Evolutionary conservation across 306 rosid species (phyloP).

Genomic region (Elaeagnus macrophylla): DNA sequence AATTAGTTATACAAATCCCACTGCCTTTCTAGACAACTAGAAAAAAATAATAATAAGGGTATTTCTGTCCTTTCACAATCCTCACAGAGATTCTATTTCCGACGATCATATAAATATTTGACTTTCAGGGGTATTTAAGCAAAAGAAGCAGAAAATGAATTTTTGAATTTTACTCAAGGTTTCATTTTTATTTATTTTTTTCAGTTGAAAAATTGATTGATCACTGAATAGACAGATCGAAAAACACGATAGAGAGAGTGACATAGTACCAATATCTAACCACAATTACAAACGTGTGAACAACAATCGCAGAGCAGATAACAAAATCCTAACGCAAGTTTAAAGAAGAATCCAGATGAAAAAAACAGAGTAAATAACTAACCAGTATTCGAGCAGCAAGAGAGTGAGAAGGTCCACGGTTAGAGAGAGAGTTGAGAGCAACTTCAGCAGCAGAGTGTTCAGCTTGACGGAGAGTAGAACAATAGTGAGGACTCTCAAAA

Average conservation of each 20-base stretch:
- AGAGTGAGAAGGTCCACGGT: slow-evolving; percentile 88
- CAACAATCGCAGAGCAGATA: background rate
- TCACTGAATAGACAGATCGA: no score
- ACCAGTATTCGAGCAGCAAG: slow-evolving; percentile 91
- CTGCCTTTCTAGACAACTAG: background rate
- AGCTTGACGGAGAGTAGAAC: slow-evolving; percentile 89
- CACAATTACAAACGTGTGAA: no score
- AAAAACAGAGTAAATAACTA: slow-evolving; percentile 10
- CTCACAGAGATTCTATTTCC: background rate
- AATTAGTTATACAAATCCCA: no score
- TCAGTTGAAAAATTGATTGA: no score
- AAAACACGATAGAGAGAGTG: no score
- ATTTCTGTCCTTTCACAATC: slow-evolving; percentile 33
- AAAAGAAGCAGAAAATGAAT: no score
- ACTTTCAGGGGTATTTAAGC: no score
- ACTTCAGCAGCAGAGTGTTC: slow-evolving; percentile 99
- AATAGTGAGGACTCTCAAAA: slow-evolving; percentile 81
- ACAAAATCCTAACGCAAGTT: slow-evolving; percentile 5
- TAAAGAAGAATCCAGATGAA: slow-evolving; percentile 6
- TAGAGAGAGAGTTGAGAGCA: slow-evolving; percentile 83
- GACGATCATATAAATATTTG: no score
- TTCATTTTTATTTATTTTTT: no score
- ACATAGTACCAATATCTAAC: no score
- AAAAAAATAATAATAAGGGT: slow-evolving; percentile 19
- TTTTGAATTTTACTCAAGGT: no score